Evolutionary conservation across 2,329 filamentous ascomycete species (phyloP).

Genomic region (Calycina marina): DNA sequence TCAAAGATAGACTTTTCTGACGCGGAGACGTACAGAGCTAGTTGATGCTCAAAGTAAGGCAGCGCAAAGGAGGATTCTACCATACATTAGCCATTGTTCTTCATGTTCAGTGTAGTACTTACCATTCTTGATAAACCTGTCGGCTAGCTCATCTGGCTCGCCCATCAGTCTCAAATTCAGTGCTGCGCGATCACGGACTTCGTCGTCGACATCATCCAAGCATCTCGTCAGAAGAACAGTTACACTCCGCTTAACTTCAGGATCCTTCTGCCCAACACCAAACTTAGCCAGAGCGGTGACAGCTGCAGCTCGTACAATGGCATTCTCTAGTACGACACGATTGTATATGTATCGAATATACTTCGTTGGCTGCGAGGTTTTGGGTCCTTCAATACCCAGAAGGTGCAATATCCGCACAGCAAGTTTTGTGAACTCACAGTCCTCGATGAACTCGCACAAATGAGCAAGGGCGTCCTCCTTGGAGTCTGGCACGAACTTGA

Average conservation of each 20-base stretch:
- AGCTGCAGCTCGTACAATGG: constrained; percentile 84
- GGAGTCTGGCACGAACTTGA: constrained; percentile 92
- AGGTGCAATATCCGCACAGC: constrained; percentile 91
- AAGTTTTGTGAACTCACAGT: constrained; percentile 97
- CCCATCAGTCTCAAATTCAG: constrained; percentile 85
- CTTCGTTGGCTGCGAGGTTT: constrained; percentile 90
- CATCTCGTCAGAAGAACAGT: constrained; percentile 84
- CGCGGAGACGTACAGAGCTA: constrained; percentile 94
- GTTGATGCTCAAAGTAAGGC: constrained; percentile 87
- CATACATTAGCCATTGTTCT: constrained; percentile 18
- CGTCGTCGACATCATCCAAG: constrained; percentile 92
- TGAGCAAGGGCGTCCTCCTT: constrained; percentile 76
- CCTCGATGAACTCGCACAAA: constrained; percentile 97
- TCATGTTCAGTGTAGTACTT: constrained; percentile 21
- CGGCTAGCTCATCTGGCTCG: constrained; percentile 66
- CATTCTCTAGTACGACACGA: constrained; percentile 91
- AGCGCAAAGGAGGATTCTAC: constrained; percentile 89
- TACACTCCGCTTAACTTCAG: constrained; percentile 92
- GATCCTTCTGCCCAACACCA: constrained; percentile 89
- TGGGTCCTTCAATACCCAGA: constrained; percentile 85
- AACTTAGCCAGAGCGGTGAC: constrained; percentile 96
- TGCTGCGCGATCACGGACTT: constrained; percentile 89
- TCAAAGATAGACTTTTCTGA: constrained; percentile 78
- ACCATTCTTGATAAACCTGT: constrained; percentile 88
- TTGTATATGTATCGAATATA: constrained; percentile 99